Evolutionary conservation across 2,329 filamentous ascomycete genomes (phyloP), one percentile per base, ranked within the genome.

Genomic region (Colletotrichum plurivorum): DNA sequence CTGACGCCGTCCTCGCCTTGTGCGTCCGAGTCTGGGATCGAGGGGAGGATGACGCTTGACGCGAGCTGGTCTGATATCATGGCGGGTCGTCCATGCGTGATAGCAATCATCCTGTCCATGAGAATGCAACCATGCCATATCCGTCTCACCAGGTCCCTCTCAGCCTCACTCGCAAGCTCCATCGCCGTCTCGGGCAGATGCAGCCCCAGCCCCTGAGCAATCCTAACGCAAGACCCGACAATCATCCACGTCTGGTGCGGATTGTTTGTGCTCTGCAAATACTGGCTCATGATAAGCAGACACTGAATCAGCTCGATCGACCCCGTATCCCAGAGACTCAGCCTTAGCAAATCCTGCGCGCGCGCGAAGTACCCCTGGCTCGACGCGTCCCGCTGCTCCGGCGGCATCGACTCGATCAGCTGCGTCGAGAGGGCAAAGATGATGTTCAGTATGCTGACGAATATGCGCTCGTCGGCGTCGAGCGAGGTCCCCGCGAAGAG

Each of bases 201-300:
- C 31, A 86, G 73, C 0, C 83, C 84, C 3, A 86, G 64, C 0
- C 83, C 82, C 57, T 86, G 83, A 0, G 84, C 84, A 16, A 81
- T 84, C 1, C 84, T 78, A 16, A 85, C 80, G 0, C 83, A 84
- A 4, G 82, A 76, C 0, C 84, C 84, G 0, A 84, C 81, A 5
- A 83, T 79, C 74, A 86, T 84, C 84, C 84, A 87, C 1, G 83
- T 85, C 65, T 84, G 81, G 66, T 85, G 82, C 0, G 82, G 80
- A 6, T 80, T 80, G 13, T 84, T 80, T 0, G 84, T 85, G 53
- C 84, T 84, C 51, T 86, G 84, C 0, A 86, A 73, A 66, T 85
- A 86, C 52, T 85, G 84, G 12, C 81, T 82, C 68, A 84, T 83
- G 5, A 86, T 74, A 0, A 87, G 73, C 1, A 86, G 74, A 52